Conservation (phyloP, 1,139 yeast genomes). For the Pichia sp. region DNA sequence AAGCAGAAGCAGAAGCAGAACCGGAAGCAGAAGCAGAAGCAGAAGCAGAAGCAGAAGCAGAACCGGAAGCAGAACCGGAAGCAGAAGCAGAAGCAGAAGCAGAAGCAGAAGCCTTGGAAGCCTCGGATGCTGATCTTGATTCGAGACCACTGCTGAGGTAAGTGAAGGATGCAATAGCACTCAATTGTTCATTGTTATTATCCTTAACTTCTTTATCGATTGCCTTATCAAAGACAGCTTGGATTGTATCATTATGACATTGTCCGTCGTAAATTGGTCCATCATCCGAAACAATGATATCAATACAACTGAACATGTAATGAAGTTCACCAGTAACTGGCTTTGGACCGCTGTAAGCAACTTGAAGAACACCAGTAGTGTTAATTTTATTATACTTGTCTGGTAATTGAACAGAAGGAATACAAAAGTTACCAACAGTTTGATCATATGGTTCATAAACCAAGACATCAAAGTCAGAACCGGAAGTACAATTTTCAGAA, state of each 20-base stretch:
- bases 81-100: not conserved
- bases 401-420: slow-evolving; percentile 28
- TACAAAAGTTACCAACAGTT: slow-evolving; percentile 28
- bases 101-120: not conserved
- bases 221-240: not conserved
- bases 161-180: not conserved
- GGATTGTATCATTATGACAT: slow-evolving; percentile 13
- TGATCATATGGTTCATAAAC: slow-evolving; percentile 25
- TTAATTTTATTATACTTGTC: slow-evolving; percentile 22
- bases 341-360: slow-evolving; percentile 17
- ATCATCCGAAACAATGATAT: slow-evolving; percentile 24
- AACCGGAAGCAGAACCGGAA: not conserved
- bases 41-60: not conserved
- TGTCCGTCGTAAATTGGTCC: slow-evolving; percentile 28
- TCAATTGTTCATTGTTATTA: not conserved
- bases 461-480: slow-evolving; percentile 24
- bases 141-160: not conserved
- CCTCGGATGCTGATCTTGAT: not conserved
- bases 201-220: not conserved
- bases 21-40: not conserved
- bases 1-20: not conserved
- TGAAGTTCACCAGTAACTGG: not conserved
- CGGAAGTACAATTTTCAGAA: slow-evolving; percentile 19
- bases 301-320: slow-evolving; percentile 30
- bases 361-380: slow-evolving; percentile 30